Evolutionary conservation across 306 rosid genomes (phyloP).

Genomic region (Abrus precatorius): DNA sequence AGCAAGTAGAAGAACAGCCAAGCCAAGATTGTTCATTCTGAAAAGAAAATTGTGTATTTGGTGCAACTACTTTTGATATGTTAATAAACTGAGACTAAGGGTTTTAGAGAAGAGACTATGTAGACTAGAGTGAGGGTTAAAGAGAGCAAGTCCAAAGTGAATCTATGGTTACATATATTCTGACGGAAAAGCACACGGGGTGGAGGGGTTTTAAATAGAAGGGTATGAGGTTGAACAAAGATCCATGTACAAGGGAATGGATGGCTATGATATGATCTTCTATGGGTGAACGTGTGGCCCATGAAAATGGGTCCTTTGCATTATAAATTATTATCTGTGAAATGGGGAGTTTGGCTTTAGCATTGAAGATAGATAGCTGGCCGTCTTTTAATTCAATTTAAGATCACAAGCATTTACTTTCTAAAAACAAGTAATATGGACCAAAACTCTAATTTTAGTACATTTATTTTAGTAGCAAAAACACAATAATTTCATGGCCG

Average conservation of each 20-base stretch:
- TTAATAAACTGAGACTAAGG: slow-evolving; percentile 3
- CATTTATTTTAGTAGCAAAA: too few relatives aligned
- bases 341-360: not conserved
- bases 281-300: slow-evolving; percentile 44
- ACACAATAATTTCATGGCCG: not conserved
- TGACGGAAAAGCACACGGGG: not conserved
- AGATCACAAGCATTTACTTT: too few relatives aligned
- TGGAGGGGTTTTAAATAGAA: slow-evolving; percentile 35
- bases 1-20: slow-evolving; percentile 56
- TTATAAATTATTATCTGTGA: slow-evolving; percentile 11
- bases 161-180: slow-evolving; percentile 35
- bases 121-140: not conserved
- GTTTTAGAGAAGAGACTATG: not conserved
- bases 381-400: not conserved
- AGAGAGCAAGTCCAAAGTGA: slow-evolving; percentile 4
- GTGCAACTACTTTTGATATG: not conserved
- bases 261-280: slow-evolving; percentile 49
- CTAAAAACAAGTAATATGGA: too few relatives aligned
- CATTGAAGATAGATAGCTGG: not conserved
- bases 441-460: not conserved
- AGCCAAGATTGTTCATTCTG: slow-evolving; percentile 60
- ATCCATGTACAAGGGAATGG: not conserved
- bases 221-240: not conserved
- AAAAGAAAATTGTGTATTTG: not conserved
- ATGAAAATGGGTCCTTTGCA: slow-evolving; percentile 51